Base-by-base conservation (phyloP, 2,329 filamentous ascomycete species). In the Fusarium tjaetaba region DNA sequence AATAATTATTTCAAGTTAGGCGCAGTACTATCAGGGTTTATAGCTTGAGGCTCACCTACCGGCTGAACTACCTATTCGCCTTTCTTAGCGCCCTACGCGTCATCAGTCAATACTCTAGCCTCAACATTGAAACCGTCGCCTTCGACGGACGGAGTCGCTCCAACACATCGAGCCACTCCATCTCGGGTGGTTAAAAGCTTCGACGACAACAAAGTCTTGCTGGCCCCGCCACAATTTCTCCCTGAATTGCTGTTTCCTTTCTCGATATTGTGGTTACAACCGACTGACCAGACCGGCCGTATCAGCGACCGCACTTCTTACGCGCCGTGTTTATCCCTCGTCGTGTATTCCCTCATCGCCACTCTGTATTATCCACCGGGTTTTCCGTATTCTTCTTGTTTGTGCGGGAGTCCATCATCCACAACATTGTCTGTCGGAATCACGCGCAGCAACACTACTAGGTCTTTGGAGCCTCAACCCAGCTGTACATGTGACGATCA, bases 291-390 rank as follows among this genome's bases (percentile, higher is more conserved):
- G 55, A 59, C 70, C 53, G 74, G 66, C 76, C 76, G 61, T 55
- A 72, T 74, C 70, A 61, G 74, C 70, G 76, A 69, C 76, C 76
- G 65, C 57, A 61, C 38, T 64, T 55, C 51, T 61, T 65, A 76
- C 75, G 70, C 76, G 72, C 65, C 59, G 60, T 59, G 59, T 67
- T 65, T 75, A 68, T 62, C 46, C 41, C 46, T 66, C 56, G n/a
- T 63, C 49, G 65, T 52, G 42, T 67, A 61, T 61, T 61, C 39
- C 43, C 43, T 70, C 69, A 42, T 75, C 57, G 58, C 69, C 64
- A 60, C 60, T 68, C 57, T 56, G 49, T 48, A n/a, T 63, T 62
- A 61, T 52, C 60, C 58, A 38, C 52, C 53, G 45, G 57, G 26
- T 34, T 42, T 41, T 59, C 51, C 57, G 46, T 57, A 67, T 51